phyloP scores from a whole-genome alignment of 306 rosid genomes.

The Acacia melanoxylon region DNA sequence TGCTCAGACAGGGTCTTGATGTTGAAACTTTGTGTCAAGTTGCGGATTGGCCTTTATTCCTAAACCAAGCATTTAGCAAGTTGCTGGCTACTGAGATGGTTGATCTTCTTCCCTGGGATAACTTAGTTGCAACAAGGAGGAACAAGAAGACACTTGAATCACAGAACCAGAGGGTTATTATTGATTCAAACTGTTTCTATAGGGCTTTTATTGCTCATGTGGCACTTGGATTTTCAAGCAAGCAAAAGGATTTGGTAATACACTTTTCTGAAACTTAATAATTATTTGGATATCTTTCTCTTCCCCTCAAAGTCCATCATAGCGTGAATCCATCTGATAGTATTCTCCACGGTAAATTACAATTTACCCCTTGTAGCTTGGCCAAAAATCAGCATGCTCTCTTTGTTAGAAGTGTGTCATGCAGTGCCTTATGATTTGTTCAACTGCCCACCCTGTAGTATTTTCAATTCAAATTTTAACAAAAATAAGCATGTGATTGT shows the following conservation, averaged over 20 bases:
- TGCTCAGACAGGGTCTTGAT: constrained; percentile 94
- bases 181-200: constrained; percentile 81
- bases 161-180: constrained; percentile 82
- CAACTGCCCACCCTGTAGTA: background rate
- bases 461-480: background rate
- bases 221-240: constrained; percentile 92
- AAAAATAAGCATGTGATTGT: background rate
- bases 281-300: constrained; percentile 22
- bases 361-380: background rate
- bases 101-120: constrained; percentile 96
- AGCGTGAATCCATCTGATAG: background rate
- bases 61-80: constrained; percentile 76
- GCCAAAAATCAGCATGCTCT: background rate
- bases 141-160: constrained; percentile 93
- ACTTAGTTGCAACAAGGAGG: constrained; percentile 72
- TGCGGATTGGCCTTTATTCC: constrained; percentile 89
- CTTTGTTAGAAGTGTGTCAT: background rate
- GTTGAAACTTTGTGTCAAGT: constrained; percentile 86
- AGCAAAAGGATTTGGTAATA: constrained; percentile 74
- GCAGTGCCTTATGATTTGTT: background rate
- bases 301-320: constrained; percentile 3
- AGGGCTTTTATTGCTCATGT: constrained; percentile 72
- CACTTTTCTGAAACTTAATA: constrained; percentile 36
- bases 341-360: background rate
- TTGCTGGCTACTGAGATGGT: constrained; percentile 80